Evolutionary conservation across 2,329 filamentous ascomycete species (phyloP), one percentile per base, ranked within the genome.

Genomic region (Gliomastix tumulicola): DNA sequence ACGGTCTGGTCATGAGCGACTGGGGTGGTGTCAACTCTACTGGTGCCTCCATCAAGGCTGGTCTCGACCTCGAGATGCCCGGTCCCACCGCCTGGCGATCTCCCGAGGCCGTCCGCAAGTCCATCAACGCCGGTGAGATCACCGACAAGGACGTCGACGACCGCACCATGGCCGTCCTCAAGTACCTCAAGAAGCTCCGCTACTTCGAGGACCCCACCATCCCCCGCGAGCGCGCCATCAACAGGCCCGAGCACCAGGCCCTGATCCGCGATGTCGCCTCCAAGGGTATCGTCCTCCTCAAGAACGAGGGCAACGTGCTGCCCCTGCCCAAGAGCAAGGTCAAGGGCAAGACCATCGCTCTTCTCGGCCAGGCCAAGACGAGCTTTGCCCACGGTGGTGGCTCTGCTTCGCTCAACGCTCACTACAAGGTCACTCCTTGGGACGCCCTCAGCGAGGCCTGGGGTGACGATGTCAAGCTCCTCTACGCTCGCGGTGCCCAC

Each of bases 271-370:
- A 54, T 32, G 51, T 49, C 22, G 51, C 51, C 12, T 48, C 51
- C 7, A 74, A 82, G 52, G 79, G 79, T 1, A 53, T 83, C 19
- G 79, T 77, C 1, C 59, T 83, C 10, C 55, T 83, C 34, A 83
- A 82, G 55, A 83, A 83, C 44, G 68, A 79, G 40, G 65, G 68
- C 5, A 57, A 58, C 4, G 54, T 80, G 11, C 59, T 83, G 13
- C 79, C 79, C 4, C 69, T 82, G 44, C 63, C 71, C 4, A 51
- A 45, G 22, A 49, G 53, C 1, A 50, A 49, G 39, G 39, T 55
- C 16, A 50, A 50, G 39, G 54, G 53, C 22, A 57, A 56, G 39
- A 55, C 49, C 36, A 49, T 57, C 37, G 53, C 54, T 18, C 34
- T 60, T 7, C 44, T 63, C 25, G 57, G 59, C 2, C 51, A 59